Evolutionary conservation across 371 early-diverging fungal genomes (phyloP), one percentile per base, ranked within the genome.

Genomic region (Mucor saturninus): DNA sequence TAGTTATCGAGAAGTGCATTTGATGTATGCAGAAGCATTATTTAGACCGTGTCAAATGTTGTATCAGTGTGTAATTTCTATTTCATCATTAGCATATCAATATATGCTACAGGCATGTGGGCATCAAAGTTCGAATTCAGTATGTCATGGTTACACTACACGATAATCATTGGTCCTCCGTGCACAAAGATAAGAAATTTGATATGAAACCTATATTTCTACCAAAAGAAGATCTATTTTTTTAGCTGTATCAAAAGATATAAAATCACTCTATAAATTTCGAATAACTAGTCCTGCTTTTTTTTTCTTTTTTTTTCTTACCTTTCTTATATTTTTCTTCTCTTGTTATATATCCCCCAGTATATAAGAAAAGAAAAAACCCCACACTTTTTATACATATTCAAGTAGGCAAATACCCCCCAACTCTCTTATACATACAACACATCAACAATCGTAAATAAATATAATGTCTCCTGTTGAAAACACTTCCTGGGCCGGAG

Each of bases 401-500:
- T n/a, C 43, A 43, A 43, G 43, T 43, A 43, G n/a, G 21, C 30
- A 15, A 49, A 49, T 28, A 4, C 13, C 39, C 26, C 54, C 54
- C 54, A 26, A 54, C 54, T 51, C 53, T 37, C 8, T 13, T 50
- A 50, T 50, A 50, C 50, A 50, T 50, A 50, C 29, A 30, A 8
- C 35, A 35, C 28, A 28, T 9, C 50, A 50, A 29, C 11, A 29
- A 4, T 13, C 38, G 14, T 31, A 29, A 45, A 26, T 54, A 46
- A 54, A 28, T 13, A 28, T 32, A 54, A 61, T 61, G 54, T 45
- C 43, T 14, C 30, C 53, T 40, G 35, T 46, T 54, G 69, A 68
- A 59, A 46, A 84, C 70, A 71, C 62, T 60, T 86, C 86, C 28
- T 96, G 95, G 96, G 95, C 94, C 37, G 86, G 80, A 42, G 84